Evolutionary conservation across 1,284 basidiomycete species (phyloP).

Genomic region (Moesziomyces sp.): DNA sequence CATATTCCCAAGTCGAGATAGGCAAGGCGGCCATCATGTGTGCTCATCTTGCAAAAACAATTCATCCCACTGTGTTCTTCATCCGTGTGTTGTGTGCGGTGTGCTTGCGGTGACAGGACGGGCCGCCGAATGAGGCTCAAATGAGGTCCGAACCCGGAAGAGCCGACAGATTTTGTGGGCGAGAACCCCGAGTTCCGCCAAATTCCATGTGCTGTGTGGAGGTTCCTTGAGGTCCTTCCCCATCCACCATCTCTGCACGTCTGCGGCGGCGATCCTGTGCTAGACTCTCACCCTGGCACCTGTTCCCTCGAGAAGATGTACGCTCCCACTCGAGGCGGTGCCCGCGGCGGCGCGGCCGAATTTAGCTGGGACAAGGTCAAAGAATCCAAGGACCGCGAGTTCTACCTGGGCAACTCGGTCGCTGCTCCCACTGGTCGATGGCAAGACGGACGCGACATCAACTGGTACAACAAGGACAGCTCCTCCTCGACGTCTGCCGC

Average conservation of each 20-base stretch:
- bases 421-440: slow-evolving; percentile 65
- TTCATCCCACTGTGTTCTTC: neutral
- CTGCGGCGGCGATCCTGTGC: too few relatives aligned
- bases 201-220: too few relatives aligned
- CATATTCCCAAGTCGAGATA: slow-evolving; percentile 14
- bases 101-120: neutral
- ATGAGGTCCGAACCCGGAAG: too few relatives aligned
- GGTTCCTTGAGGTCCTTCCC: too few relatives aligned
- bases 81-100: too few relatives aligned
- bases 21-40: neutral
- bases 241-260: neutral
- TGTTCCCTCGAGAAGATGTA: slow-evolving; percentile 1
- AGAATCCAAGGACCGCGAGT: slow-evolving; percentile 63
- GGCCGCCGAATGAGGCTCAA: too few relatives aligned
- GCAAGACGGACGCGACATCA: slow-evolving; percentile 64
- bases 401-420: slow-evolving; percentile 66
- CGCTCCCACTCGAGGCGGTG: slow-evolving; percentile 51
- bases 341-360: slow-evolving; percentile 63
- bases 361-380: slow-evolving; percentile 65
- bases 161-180: too few relatives aligned
- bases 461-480: slow-evolving; percentile 65
- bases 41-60: neutral
- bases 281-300: too few relatives aligned
- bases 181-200: too few relatives aligned
- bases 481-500: slow-evolving; percentile 5